Percentiles rank a stretch among this genome's conserved stretches.
These are phyloP conservation scores for Jaapia argillacea DNA, from an alignment of 768 basidiomycete genomes.

Conservation along the genomic window DNA sequence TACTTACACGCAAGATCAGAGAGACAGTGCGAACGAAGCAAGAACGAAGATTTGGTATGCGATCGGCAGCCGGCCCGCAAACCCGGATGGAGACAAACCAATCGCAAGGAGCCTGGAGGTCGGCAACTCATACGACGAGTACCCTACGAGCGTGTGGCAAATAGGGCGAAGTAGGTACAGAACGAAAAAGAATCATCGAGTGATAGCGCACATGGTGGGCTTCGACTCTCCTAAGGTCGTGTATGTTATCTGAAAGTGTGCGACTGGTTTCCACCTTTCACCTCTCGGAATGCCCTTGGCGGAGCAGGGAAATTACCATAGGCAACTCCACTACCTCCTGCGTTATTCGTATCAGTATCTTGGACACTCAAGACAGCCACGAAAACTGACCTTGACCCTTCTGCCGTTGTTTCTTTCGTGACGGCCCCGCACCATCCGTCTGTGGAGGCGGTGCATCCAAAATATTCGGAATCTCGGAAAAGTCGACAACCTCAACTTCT, in stretches of 20 bases:
- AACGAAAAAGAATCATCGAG: too few species aligned
- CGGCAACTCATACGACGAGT: too few species aligned
- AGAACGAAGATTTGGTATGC: too few species aligned
- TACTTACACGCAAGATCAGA: too few species aligned
- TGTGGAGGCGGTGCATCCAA: slow-evolving; percentile 22
- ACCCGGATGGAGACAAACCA: too few species aligned
- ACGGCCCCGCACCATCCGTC: slow-evolving; percentile 10
- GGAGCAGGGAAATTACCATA: slow-evolving; percentile 57
- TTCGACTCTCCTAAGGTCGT: too few species aligned
- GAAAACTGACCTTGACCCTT: slow-evolving; percentile 23
- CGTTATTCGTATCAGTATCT: slow-evolving; percentile 4
- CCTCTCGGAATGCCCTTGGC: slow-evolving; percentile 53
- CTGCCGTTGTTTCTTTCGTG: slow-evolving; percentile 36
- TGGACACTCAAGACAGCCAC: slow-evolving; percentile 5
- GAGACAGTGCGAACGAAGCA: too few species aligned
- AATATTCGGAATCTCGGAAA: slow-evolving; percentile 28
- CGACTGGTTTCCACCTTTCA: slow-evolving; percentile 63
- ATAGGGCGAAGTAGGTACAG: too few species aligned
- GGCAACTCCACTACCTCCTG: slow-evolving; percentile 26
- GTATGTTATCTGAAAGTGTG: slow-evolving; percentile 62
- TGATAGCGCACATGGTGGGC: too few species aligned
- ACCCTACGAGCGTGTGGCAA: too few species aligned
- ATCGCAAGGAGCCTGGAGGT: too few species aligned
- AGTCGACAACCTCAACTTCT: slow-evolving; percentile 24
- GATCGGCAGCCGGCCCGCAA: too few species aligned